phyloP scores from a whole-genome alignment of 2,329 filamentous ascomycete species.

The Drechmeria coniospora region DNA sequence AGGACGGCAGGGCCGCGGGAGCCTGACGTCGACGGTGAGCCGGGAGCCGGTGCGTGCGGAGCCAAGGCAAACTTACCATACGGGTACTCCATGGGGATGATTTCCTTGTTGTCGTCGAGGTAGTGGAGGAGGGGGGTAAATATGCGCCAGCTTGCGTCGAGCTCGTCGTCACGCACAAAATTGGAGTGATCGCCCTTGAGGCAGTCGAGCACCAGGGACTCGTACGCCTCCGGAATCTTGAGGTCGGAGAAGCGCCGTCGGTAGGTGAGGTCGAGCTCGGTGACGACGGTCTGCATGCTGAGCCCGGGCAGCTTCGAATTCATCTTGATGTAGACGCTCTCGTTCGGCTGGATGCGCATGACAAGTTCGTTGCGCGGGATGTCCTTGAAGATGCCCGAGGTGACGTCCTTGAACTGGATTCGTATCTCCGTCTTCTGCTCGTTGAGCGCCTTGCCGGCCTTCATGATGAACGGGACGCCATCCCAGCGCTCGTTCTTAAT shows the following conservation, averaged over 20 bases:
- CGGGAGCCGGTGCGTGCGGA: not conserved
- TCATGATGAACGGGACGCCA: constrained; percentile 96
- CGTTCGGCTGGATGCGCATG: constrained; percentile 97
- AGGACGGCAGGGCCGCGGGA: constrained; percentile 92
- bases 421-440: constrained; percentile 99
- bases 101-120: constrained; percentile 98
- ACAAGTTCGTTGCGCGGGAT: constrained; percentile 98
- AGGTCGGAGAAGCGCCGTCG: constrained; percentile 95
- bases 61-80: constrained; percentile 54
- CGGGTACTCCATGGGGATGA: constrained; percentile 98
- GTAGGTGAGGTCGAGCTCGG: constrained; percentile 96
- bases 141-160: constrained; percentile 96
- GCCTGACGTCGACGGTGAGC: constrained; percentile 34
- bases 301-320: constrained; percentile 97
- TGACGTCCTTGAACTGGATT: constrained; percentile 99
- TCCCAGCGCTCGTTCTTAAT: constrained; percentile 99
- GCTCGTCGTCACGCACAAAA: constrained; percentile 93
- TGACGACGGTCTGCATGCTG: constrained; percentile 98
- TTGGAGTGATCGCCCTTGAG: constrained; percentile 99
- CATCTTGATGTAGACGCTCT: constrained; percentile 99
- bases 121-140: constrained; percentile 97
- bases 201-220: constrained; percentile 91
- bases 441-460: constrained; percentile 96
- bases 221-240: constrained; percentile 98
- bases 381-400: constrained; percentile 98